Conservation (phyloP, 208 protist genomes). For the Entamoeba invadens region DNA sequence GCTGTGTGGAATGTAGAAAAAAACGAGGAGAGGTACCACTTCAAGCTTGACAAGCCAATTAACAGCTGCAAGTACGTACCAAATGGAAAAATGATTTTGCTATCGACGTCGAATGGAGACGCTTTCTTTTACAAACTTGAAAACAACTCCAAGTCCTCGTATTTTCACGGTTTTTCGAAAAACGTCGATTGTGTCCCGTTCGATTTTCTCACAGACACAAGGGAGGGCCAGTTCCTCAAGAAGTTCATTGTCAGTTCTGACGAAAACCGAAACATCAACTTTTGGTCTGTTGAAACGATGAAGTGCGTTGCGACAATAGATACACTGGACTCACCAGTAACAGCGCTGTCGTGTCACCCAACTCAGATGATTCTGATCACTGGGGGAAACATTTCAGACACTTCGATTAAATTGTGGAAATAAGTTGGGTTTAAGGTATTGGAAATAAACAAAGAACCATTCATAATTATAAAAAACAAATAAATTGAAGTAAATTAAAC, state of each 20-base stretch:
- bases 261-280: neutral
- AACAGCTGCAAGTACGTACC: neutral
- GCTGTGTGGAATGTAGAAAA: neutral
- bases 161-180: neutral
- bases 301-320: neutral
- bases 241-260: neutral
- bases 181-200: neutral
- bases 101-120: neutral
- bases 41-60: neutral
- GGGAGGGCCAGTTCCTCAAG: neutral
- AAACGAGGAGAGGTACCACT: neutral
- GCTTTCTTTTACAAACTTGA: neutral
- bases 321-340: neutral
- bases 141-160: neutral
- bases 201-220: neutral
- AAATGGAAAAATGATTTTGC: neutral
- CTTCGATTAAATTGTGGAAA: neutral
- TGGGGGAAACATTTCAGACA: neutral
- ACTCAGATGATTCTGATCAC: neutral
- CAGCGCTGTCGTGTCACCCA: neutral
- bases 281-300: neutral
- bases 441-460: neutral
- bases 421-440: neutral
- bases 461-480: neutral
- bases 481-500: neutral